A percentile compares a stretch with the other conserved stretches of the same genome.
Conservation (phyloP, 768 basidiomycete species). For the Phlegmacium glaucopus region DNA sequence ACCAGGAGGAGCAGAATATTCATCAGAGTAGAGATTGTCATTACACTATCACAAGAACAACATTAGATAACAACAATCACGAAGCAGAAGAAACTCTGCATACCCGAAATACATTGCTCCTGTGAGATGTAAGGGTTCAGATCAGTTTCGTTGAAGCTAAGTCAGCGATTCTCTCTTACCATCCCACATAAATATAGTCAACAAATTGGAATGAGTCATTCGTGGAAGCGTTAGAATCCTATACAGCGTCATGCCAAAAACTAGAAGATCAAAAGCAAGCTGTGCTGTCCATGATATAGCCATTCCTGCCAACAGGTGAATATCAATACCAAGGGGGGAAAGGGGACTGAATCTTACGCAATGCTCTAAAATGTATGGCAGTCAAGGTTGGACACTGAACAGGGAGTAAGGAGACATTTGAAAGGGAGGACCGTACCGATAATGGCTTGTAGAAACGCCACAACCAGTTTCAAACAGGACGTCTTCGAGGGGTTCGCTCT, state of each 20-base stretch:
- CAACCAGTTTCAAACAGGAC: constrained; percentile 22
- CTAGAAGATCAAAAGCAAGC: constrained; percentile 36
- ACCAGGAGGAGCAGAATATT: constrained; percentile 39
- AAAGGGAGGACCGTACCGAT: constrained; percentile 17
- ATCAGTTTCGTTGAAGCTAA: background rate
- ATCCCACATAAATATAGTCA: constrained; percentile 35
- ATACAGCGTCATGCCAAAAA: constrained; percentile 39
- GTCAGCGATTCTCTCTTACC: constrained; percentile 19
- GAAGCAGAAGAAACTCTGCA: background rate
- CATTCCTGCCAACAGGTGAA: constrained; percentile 19
- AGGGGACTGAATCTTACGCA: constrained; percentile 16
- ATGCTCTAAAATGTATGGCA: constrained; percentile 10
- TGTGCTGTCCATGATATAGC: constrained; percentile 36
- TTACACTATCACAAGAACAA: constrained; percentile 23
- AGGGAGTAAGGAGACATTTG: background rate
- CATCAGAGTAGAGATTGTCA: constrained; percentile 30
- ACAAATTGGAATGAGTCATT: constrained; percentile 20
- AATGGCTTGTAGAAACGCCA: constrained; percentile 14
- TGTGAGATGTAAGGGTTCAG: constrained; percentile 9
- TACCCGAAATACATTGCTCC: constrained; percentile 40
- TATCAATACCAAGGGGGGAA: background rate
- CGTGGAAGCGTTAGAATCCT: constrained; percentile 30
- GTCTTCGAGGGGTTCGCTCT: constrained; percentile 8
- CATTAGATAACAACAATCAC: background rate
- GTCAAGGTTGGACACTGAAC: background rate